Conservation (phyloP, 2,329 filamentous ascomycete species). For the Neocatenulostroma microsporum region DNA sequence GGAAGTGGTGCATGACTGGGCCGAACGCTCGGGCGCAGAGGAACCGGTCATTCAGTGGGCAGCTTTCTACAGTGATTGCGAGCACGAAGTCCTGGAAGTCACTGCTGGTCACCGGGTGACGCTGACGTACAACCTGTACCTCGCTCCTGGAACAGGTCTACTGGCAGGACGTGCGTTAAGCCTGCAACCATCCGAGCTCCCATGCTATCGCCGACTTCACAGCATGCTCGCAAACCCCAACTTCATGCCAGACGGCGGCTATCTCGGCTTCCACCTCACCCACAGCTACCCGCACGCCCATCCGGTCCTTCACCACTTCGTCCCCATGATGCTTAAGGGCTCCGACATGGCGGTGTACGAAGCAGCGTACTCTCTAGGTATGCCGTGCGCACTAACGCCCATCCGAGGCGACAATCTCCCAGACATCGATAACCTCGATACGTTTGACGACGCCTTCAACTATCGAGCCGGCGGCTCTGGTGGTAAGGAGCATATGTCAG, state of each 20-base stretch:
- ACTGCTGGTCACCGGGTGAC: constrained; percentile 48
- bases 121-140: constrained; percentile 53
- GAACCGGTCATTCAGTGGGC: constrained; percentile 46
- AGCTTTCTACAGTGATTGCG: constrained; percentile 48
- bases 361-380: constrained; percentile 8
- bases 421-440: too few species aligned
- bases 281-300: constrained; percentile 22
- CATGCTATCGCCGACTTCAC: too few species aligned
- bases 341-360: constrained; percentile 22
- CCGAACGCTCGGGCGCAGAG: too few species aligned
- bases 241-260: constrained; percentile 30
- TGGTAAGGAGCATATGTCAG: too few species aligned
- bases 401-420: too few species aligned
- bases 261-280: constrained; percentile 15
- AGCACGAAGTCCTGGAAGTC: constrained; percentile 47
- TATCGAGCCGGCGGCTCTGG: too few species aligned
- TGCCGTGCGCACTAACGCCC: too few species aligned
- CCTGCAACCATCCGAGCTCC: constrained; percentile 30
- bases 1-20: too few species aligned
- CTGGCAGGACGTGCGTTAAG: constrained; percentile 16
- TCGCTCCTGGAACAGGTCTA: constrained; percentile 29
- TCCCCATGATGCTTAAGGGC: constrained; percentile 21
- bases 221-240: constrained; percentile 27
- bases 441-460: too few species aligned
- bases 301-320: constrained; percentile 5